phyloP scores from a whole-genome alignment of 495 filamentous ascomycete genomes.

The Aspergillus kassunensis region DNA sequence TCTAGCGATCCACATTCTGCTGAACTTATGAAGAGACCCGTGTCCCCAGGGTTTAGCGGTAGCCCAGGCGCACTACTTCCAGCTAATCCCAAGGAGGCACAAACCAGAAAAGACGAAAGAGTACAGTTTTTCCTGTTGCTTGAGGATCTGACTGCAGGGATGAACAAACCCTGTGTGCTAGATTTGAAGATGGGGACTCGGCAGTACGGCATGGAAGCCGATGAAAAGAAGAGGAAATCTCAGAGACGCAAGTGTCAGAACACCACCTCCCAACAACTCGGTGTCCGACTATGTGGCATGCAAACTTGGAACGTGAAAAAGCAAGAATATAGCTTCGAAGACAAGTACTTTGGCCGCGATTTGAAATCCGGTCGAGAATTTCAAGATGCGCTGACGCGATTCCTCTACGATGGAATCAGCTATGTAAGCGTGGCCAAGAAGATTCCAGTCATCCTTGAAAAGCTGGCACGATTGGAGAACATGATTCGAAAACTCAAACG shows the following conservation, averaged over 20 bases:
- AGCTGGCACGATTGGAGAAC: conserved; percentile 73
- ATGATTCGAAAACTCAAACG: conserved; percentile 75
- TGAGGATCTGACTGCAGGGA: conserved; percentile 95
- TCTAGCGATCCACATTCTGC: neutral
- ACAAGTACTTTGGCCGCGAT: conserved; percentile 94
- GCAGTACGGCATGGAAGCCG: conserved; percentile 93
- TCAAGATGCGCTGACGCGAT: conserved; percentile 80
- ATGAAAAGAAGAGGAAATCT: conserved; percentile 85
- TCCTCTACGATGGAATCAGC: conserved; percentile 87
- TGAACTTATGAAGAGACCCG: neutral
- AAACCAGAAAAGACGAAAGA: conserved; percentile 62
- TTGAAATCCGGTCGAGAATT: conserved; percentile 88
- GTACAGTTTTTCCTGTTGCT: conserved; percentile 90
- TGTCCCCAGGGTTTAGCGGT: conserved; percentile 5
- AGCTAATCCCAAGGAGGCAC: conserved; percentile 76
- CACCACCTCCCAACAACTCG: conserved; percentile 87
- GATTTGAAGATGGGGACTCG: conserved; percentile 99
- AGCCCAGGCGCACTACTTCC: conserved; percentile 37
- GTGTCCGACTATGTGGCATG: conserved; percentile 91
- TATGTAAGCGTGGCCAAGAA: conserved; percentile 72
- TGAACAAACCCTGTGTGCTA: conserved; percentile 93
- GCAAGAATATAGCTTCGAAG: conserved; percentile 81
- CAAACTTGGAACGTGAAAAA: conserved; percentile 89
- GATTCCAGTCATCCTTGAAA: conserved; percentile 81
- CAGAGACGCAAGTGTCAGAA: conserved; percentile 87